These are phyloP conservation scores for Dactylonectria macrodidyma DNA, from an alignment of 2,329 filamentous ascomycete genomes.

Conservation along the genomic window DNA sequence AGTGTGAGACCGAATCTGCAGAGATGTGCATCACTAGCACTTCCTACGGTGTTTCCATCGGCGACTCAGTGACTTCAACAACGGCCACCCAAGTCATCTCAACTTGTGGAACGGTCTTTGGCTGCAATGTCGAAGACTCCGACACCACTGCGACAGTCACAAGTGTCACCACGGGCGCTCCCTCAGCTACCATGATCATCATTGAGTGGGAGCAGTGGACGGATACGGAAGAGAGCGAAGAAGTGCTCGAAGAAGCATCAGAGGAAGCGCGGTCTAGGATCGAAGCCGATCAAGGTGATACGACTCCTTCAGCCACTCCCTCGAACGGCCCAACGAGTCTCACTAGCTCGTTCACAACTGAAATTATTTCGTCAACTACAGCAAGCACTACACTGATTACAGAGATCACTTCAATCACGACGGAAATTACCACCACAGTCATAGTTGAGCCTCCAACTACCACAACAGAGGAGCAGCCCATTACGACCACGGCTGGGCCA, in stretches of 20 bases:
- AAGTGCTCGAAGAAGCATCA: too few relatives aligned
- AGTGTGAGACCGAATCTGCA: constrained; percentile 6
- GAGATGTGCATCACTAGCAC: constrained; percentile 10
- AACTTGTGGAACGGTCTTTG: constrained; percentile 5
- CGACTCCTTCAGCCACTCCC: too few relatives aligned
- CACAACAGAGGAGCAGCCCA: background rate
- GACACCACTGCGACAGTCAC: background rate
- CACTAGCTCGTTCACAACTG: too few relatives aligned
- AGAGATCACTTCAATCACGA: too few relatives aligned
- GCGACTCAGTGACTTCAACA: background rate
- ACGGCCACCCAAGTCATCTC: background rate
- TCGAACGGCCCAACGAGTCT: too few relatives aligned
- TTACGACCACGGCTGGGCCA: background rate
- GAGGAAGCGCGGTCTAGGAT: too few relatives aligned
- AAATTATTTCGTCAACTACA: too few relatives aligned
- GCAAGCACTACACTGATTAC: too few relatives aligned
- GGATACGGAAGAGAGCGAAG: too few relatives aligned
- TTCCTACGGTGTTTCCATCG: background rate
- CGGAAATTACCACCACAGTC: too few relatives aligned
- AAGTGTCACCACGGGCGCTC: background rate
- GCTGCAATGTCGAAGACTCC: background rate
- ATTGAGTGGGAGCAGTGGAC: too few relatives aligned
- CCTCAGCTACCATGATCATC: background rate
- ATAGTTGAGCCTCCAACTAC: background rate
- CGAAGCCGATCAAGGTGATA: too few relatives aligned